Conservation (phyloP, 495 filamentous ascomycete species). For the Aspergillus affinis region DNA sequence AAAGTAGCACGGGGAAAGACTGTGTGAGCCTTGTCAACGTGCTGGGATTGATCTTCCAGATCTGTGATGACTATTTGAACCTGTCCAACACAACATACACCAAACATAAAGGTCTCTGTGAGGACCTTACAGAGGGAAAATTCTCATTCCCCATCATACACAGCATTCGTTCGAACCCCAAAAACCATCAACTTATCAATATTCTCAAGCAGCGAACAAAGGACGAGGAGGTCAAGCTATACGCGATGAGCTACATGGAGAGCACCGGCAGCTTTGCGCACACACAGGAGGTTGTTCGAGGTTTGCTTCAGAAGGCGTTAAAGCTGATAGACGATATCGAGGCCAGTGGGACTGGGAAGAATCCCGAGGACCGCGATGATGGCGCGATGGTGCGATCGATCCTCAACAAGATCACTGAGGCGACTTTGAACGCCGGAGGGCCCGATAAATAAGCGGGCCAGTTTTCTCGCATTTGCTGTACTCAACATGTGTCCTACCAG, state of each 20-base stretch:
- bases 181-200: constrained; percentile 80
- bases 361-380: constrained; percentile 31
- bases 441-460: constrained; percentile 9
- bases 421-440: constrained; percentile 33
- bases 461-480: neutral
- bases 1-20: constrained; percentile 61
- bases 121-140: constrained; percentile 97
- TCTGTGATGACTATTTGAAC: constrained; percentile 96
- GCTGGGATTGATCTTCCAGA: constrained; percentile 92
- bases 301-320: constrained; percentile 65
- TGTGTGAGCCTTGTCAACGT: constrained; percentile 86
- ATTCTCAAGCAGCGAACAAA: constrained; percentile 87
- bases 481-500: neutral
- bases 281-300: constrained; percentile 65
- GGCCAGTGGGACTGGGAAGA: constrained; percentile 37
- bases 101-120: constrained; percentile 89
- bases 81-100: constrained; percentile 70
- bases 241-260: constrained; percentile 92
- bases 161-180: constrained; percentile 78
- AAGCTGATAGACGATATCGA: constrained; percentile 69
- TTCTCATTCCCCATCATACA: constrained; percentile 98
- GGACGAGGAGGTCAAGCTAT: constrained; percentile 85
- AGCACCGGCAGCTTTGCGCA: constrained; percentile 86
- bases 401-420: constrained; percentile 46
- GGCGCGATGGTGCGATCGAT: constrained; percentile 44